Base-by-base conservation (phyloP, 2,329 filamentous ascomycete species). In the Sphaerostilbella broomeana region DNA sequence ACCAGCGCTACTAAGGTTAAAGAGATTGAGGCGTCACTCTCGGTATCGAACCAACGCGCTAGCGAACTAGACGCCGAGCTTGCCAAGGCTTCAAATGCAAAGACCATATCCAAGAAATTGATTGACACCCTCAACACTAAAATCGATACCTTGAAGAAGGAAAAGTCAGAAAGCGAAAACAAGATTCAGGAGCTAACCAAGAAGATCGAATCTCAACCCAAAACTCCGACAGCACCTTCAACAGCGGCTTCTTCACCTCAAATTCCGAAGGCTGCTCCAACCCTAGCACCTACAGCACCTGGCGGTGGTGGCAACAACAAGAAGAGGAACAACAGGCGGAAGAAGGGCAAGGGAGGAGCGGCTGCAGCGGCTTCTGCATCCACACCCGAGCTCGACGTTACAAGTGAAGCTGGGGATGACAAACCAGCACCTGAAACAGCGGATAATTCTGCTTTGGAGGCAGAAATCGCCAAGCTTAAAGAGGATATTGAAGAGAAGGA, bases 321-420 rank as follows among this genome's bases (percentile, higher is more conserved):
- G 44, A 75, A 72, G 43, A 90, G 88, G 64, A 94, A 86, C 61
- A 89, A 86, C 62, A 89, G 86, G 61, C 94, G 88, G 58, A 94
- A 90, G 69, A 95, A 94, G 73, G 84, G 81, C 63, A 90, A 89
- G 68, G 60, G 60, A 6, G 58, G 61, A 6, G 61, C 68, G 7
- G 60, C 64, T n/a, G 34, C 53, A 5, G 45, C 54, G 6, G 50
- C 54, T 2, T 47, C 55, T 4, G 44, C 51, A 17, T 42, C 51
- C 2, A 44, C 52, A 4, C 48, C 51, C 19, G 50, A 60, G 9
- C 47, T 56, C 63, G 4, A 45, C n/a, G 11, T 22, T 24, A 20
- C 29, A 15, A n/a, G 20, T 21, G 21, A 18, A 20, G 16, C 37
- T 6, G 12, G 49, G 52, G 11, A 47, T 60, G 5, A 48, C 58